Conservation (phyloP, 1,284 basidiomycete species). For the Athelia psychrophila region DNA sequence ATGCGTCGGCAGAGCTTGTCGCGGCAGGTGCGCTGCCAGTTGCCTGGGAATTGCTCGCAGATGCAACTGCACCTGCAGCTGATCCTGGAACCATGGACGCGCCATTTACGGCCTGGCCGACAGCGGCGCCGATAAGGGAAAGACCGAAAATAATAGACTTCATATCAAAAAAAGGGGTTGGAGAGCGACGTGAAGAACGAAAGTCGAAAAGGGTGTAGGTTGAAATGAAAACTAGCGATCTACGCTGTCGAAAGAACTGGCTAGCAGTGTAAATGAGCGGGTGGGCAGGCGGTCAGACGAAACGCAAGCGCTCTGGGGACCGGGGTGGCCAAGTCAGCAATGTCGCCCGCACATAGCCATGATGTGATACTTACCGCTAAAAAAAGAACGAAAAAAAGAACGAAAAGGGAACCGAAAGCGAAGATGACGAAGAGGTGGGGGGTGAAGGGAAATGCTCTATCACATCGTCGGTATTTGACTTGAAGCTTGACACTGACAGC, state of each 20-base stretch:
- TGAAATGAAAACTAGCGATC: conserved; percentile 54
- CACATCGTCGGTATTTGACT: conserved; percentile 27
- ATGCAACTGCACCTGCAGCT: conserved; percentile 20
- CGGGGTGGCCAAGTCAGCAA: conserved; percentile 14
- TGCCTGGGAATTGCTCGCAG: conserved; percentile 8
- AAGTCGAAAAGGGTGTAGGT: conserved; percentile 23
- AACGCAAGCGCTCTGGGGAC: conserved; percentile 41
- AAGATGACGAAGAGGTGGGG: conserved; percentile 35
- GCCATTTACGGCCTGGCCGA: conserved; percentile 55
- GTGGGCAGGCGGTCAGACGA: conserved; percentile 28
- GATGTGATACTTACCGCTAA: conserved; percentile 33
- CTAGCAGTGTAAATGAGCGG: conserved; percentile 47
- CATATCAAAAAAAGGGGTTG: conserved; percentile 51
- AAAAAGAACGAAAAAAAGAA: conserved; percentile 35
- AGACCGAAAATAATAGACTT: conserved; percentile 58
- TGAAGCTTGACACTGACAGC: no score
- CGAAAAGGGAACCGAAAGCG: conserved; percentile 37
- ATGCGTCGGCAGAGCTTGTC: conserved; percentile 11
- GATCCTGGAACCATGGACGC: conserved; percentile 37
- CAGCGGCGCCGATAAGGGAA: conserved; percentile 51
- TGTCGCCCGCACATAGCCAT: neutral
- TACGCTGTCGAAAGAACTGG: conserved; percentile 62
- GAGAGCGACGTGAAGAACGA: conserved; percentile 29
- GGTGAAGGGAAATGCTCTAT: conserved; percentile 12
- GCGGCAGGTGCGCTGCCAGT: conserved; percentile 5